A percentile compares a stretch with the other conserved stretches of the same genome.
These are phyloP conservation scores for Acanthamoeba rhysodes DNA, from an alignment of 208 protist species.

Conservation along the genomic window DNA sequence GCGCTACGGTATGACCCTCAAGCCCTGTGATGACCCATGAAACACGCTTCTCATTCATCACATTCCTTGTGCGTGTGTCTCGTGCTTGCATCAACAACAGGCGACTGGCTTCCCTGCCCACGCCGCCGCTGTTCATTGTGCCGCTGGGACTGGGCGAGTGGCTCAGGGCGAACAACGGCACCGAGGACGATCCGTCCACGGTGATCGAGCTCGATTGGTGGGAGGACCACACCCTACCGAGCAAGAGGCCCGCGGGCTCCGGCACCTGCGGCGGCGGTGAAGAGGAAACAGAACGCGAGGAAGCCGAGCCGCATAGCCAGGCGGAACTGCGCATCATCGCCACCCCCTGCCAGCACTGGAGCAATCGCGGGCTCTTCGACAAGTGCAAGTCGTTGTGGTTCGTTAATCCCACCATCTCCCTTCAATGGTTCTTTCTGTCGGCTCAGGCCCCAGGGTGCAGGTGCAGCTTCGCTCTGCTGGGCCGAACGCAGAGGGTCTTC, in stretches of 20 bases:
- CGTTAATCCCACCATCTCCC: not conserved
- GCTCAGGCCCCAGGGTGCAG: not conserved
- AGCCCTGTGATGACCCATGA: not conserved
- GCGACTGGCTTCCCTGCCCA: not conserved
- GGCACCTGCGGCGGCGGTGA: too few species aligned
- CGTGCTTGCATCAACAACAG: not conserved
- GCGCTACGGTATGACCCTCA: not conserved
- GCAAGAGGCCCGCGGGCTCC: too few species aligned
- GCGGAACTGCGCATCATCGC: not conserved
- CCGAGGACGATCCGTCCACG: not conserved
- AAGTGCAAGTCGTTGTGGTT: not conserved
- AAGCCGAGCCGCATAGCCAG: too few species aligned
- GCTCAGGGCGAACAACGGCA: conserved; percentile 6
- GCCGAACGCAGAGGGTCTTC: not conserved
- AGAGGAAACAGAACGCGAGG: not conserved
- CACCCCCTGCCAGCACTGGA: conserved; percentile 30
- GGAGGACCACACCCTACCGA: not conserved
- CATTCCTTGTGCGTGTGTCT: not conserved
- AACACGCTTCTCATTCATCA: not conserved
- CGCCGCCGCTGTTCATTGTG: not conserved
- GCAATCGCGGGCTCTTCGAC: not conserved
- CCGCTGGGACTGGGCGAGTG: not conserved
- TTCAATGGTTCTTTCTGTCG: not conserved
- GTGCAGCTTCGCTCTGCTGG: conserved; percentile 20
- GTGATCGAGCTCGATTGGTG: conserved; percentile 41